These are phyloP conservation scores for Malus hybrid DNA, from an alignment of 331 rosid species.

Conservation along the genomic window DNA sequence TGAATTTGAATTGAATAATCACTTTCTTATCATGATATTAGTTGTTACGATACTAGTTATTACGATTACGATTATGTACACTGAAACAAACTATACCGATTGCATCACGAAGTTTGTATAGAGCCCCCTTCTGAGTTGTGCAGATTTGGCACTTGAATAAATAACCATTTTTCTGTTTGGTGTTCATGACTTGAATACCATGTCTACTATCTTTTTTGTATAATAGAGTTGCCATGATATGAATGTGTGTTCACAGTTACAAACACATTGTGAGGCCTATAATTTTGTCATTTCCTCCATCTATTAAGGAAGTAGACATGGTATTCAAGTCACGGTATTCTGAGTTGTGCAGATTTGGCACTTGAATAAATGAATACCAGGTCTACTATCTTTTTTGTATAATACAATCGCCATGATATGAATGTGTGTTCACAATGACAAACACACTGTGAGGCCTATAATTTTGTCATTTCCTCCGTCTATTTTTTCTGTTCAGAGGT, in stretches of 20 bases:
- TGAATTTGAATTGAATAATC: not conserved
- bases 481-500: not conserved
- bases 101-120: not conserved
- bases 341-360: not conserved
- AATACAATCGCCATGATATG: not conserved
- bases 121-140: not conserved
- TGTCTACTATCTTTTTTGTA: not conserved
- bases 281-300: not conserved
- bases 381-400: not conserved
- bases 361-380: not conserved
- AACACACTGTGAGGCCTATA: not conserved
- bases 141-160: not conserved
- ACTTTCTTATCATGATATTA: not conserved
- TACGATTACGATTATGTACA: no score
- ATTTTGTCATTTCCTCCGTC: not conserved
- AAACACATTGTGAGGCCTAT: not conserved
- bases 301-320: no score
- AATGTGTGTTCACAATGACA: not conserved
- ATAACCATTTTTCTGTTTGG: not conserved
- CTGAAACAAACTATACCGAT: not conserved
- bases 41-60: not conserved
- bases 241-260: not conserved
- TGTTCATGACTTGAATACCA: not conserved
- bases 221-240: not conserved
- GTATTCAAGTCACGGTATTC: no score